phyloP scores from a whole-genome alignment of 371 early-diverging fungal species.

The Mortierella polycephala region DNA sequence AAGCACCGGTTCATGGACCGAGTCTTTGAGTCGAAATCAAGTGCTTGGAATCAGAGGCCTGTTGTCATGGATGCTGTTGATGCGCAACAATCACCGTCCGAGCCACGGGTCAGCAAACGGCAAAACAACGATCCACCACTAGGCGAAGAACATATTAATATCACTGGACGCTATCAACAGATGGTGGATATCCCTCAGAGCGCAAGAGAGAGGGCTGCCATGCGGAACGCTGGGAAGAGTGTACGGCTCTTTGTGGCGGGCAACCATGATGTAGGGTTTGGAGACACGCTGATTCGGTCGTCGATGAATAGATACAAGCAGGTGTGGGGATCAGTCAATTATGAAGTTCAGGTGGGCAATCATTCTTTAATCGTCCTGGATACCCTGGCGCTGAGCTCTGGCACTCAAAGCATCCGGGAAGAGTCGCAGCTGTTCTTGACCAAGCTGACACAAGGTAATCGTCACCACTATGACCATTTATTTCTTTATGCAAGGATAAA shows the following conservation, averaged over 20 bases:
- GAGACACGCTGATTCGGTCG: slow-evolving; percentile 66
- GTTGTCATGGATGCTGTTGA: slow-evolving; percentile 21
- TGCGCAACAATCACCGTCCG: neutral
- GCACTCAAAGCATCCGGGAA: slow-evolving; percentile 54
- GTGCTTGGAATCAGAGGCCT: slow-evolving; percentile 34
- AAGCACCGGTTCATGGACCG: slow-evolving; percentile 26
- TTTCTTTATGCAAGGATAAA: neutral
- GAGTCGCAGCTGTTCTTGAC: slow-evolving; percentile 61
- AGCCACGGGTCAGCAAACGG: neutral
- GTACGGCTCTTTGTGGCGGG: slow-evolving; percentile 69
- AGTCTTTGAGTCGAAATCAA: slow-evolving; percentile 22
- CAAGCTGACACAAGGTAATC: slow-evolving; percentile 48
- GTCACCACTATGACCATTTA: neutral
- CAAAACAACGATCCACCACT: neutral
- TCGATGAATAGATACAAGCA: slow-evolving; percentile 67
- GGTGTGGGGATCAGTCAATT: slow-evolving; percentile 78
- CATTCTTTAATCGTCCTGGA: slow-evolving; percentile 81
- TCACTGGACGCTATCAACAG: slow-evolving; percentile 23
- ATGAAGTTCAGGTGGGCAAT: slow-evolving; percentile 63
- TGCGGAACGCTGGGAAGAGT: slow-evolving; percentile 28
- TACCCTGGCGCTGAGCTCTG: slow-evolving; percentile 79
- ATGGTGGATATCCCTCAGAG: slow-evolving; percentile 8
- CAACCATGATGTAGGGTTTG: slow-evolving; percentile 95
- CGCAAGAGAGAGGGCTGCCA: slow-evolving; percentile 6
- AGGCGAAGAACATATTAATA: neutral